Base-by-base conservation (phyloP, 2,329 filamentous ascomycete species). In the Epicoccum nigrum region DNA sequence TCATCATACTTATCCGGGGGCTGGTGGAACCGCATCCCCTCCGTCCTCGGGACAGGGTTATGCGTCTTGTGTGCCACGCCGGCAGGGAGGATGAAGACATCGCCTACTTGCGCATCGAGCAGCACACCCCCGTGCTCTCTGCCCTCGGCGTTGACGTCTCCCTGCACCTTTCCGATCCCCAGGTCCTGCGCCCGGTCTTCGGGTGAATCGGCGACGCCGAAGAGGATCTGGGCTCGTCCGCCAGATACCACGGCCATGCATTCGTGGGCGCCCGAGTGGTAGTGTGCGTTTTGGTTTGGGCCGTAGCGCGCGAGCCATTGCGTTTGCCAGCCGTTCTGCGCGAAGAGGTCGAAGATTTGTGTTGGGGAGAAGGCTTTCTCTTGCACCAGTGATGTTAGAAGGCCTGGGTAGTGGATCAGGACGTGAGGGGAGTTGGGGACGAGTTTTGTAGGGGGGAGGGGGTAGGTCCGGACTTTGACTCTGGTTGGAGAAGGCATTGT, bases 261-360 rank as follows among this genome's bases (percentile, higher is more conserved):
- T 68, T 86, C 83, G 59, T 86, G 83, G 0, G 79, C 77, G 7
- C 67, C 61, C 2, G 79, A 80, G 65, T 86, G 83, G 59, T 84
- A 86, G 66, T 86, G 83, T 0, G 82, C 81, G 11, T 63, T 42
- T 49, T 84, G 83, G 0, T 81, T 82, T 5, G 71, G 67, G 1
- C 81, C 79, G 64, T 86, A 86, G 28, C 82, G 78, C 54, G 78
- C 80, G 40, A 85, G 79, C 82, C 83, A 85, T 52, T 81, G 76
- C 0, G 76, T 74, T 25, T 78, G 62, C 82, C 82, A 85, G 20
- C 71, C 77, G 56, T 85, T 83, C 17, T 59, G 54, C 1, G 67
- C 57, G 62, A 83, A 81, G 13, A 76, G 67, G 45, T 80, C 73
- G 66, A 78, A 74, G 16, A 78, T 67, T 3, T 70, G 55, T 12